These are phyloP conservation scores for Stephania yunnanensis DNA, from an alignment of 164 flowering plant species.

Conservation along the genomic window DNA sequence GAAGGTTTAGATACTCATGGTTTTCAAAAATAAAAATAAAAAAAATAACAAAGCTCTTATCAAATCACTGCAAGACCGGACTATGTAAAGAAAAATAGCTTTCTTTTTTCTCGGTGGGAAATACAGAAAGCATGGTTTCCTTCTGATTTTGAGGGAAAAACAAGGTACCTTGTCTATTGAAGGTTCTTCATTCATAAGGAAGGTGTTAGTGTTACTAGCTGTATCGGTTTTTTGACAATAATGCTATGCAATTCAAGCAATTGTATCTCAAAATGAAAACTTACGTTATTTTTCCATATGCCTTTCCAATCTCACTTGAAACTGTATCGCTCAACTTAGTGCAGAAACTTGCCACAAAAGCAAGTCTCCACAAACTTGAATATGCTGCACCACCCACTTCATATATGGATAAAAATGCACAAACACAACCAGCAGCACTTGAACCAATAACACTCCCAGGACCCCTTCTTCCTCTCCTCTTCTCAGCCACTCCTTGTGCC, in stretches of 20 bases:
- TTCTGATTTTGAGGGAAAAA: too few relatives aligned
- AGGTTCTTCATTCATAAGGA: too few relatives aligned
- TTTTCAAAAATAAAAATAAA: too few relatives aligned
- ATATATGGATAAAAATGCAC: conserved; percentile 72
- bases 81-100: too few relatives aligned
- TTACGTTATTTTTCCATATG: conserved; percentile 87
- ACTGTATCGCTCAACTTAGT: conserved; percentile 95
- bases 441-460: conserved; percentile 98
- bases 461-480: conserved; percentile 90
- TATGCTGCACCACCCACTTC: conserved; percentile 59
- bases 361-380: conserved; percentile 66
- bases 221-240: background rate
- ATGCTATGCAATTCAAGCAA: background rate
- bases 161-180: too few relatives aligned
- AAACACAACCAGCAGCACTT: conserved; percentile 97
- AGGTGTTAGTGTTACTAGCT: too few relatives aligned
- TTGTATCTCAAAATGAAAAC: conserved; percentile 9
- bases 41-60: too few relatives aligned
- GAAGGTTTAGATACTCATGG: too few relatives aligned
- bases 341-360: conserved; percentile 93
- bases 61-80: too few relatives aligned
- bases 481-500: conserved; percentile 95
- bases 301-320: conserved; percentile 97
- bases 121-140: too few relatives aligned
- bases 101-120: too few relatives aligned